Evolutionary conservation across 768 basidiomycete species (phyloP).

Genomic region (Russula lepida): DNA sequence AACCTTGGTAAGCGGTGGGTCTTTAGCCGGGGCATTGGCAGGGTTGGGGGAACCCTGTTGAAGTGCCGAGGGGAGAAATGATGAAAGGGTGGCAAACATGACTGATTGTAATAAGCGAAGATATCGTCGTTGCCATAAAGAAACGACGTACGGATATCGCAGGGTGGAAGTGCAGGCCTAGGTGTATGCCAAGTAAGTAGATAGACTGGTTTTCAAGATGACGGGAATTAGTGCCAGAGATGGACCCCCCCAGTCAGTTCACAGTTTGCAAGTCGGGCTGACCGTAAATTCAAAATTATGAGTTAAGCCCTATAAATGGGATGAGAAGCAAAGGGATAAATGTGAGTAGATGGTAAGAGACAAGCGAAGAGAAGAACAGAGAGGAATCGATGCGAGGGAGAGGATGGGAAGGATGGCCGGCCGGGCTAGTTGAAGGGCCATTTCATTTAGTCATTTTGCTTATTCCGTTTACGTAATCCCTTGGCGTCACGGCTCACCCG

Average conservation of each 20-base stretch:
- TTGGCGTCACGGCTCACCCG: neutral
- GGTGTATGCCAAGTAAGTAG: neutral
- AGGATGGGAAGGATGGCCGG: neutral
- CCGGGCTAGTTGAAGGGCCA: neutral
- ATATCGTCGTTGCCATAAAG: neutral
- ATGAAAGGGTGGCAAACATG: slow-evolving; percentile 17
- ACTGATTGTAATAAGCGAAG: slow-evolving; percentile 1
- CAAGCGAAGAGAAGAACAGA: neutral
- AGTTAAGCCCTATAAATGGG: neutral
- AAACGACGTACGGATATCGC: neutral
- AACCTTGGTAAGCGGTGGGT: neutral
- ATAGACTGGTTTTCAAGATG: slow-evolving; percentile 1
- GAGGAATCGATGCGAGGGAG: neutral
- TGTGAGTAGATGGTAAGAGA: neutral
- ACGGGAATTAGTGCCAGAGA: neutral
- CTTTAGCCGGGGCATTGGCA: neutral
- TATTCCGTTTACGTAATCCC: neutral
- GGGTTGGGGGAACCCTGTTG: slow-evolving; percentile 17
- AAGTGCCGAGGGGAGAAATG: slow-evolving; percentile 14
- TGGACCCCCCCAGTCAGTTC: neutral
- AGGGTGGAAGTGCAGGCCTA: neutral
- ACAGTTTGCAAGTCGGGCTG: neutral
- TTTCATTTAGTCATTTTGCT: neutral
- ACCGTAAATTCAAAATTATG: neutral
- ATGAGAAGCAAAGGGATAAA: neutral